Base-by-base conservation (phyloP, 805 yeast species). In the Monosporozyma yasuniensis region DNA sequence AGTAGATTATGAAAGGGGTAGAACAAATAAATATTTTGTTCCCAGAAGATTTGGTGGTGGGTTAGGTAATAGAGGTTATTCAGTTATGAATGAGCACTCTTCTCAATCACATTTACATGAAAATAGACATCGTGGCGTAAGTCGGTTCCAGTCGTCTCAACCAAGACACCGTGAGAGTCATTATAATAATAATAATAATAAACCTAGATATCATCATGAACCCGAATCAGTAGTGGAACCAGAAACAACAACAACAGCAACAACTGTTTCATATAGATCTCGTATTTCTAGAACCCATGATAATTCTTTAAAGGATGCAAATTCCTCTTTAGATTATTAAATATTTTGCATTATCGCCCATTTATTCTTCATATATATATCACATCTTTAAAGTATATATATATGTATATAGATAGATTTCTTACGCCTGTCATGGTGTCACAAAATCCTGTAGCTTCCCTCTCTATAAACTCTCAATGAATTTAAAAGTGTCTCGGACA, bases 21-120 rank as follows among this genome's bases (percentile, higher is more conserved):
- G 93, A 44, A 65, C 79, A 1, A 75, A 77, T 14, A 76, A 83
- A 49, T 77, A 74, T 55, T 86, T 90, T 84, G 75, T 73, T 49
- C 93, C 95, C 0, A 63, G 84, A 57, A 64, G 91, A 51, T 70
- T 91, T 2, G 96, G 96, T 1, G 97, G 97, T 3, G 97, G 97
- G 0, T 66, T 86, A n/a, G 97, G 97, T 3, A 96, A 96, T 1
- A 72, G 93, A 49, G 80, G 81, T 47, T 47, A 49, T 34, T 37
- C 46, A 11, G 21, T 11, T 32, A 25, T 19, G 41, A 32, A 32
- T 32, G 35, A 32, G 14, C 35, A 32, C 5, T n/a, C 35, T 6
- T 32, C 35, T 12, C 7, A n/a, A n/a, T n/a, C n/a, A n/a, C n/a
- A n/a, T n/a, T n/a, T n/a, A n/a, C n/a, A 32, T 4, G 16, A 32